Base-by-base conservation (phyloP, 2,329 filamentous ascomycete species). In the Didymella segeticola region DNA sequence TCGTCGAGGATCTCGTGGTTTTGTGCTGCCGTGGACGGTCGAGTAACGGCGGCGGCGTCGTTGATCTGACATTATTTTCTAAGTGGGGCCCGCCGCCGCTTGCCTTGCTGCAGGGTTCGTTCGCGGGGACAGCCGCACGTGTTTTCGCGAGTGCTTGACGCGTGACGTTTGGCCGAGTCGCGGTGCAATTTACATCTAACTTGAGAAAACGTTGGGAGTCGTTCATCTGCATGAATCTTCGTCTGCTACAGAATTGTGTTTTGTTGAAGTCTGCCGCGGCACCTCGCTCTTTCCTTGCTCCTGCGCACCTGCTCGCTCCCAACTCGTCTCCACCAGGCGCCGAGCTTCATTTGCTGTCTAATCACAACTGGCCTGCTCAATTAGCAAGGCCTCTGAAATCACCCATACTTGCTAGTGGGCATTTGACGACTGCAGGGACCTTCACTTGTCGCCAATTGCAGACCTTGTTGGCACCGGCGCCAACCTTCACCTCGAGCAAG, bases 1-100 rank as follows among this genome's bases (percentile, higher is more conserved):
- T 81, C 4, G 49, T 75, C 62, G 46, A 23, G 22, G 33, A 34
- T n/a, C 31, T 10, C n/a, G 38, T 3, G 26, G 38, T 45, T 30
- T 38, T 25, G 17, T 22, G 34, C 15, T 56, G 26, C 20, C 15
- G 55, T 29, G 11, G 25, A 22, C 33, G 3, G 19, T 9, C 10
- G 12, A 43, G 47, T 36, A 22, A 20, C 26, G 46, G 36, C 37
- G 33, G 46, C 19, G 53, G 46, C 19, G 38, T 29, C 25, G 38
- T 47, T 41, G 47, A 61, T 53, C 54, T 46, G 42, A 56, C 45
- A 58, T 62, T 62, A 56, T 69, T 68, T 67, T 58, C n/a, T 64
- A 64, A 60, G 46, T 36, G 34, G 34, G 33, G 34, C 17, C 15
- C 30, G 30, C 33, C 33, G n/a, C n/a, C n/a, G n/a, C n/a, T n/a